Evolutionary conservation across 257 asterid species (phyloP).

Genomic region (Parsonsia alboflavescens): DNA sequence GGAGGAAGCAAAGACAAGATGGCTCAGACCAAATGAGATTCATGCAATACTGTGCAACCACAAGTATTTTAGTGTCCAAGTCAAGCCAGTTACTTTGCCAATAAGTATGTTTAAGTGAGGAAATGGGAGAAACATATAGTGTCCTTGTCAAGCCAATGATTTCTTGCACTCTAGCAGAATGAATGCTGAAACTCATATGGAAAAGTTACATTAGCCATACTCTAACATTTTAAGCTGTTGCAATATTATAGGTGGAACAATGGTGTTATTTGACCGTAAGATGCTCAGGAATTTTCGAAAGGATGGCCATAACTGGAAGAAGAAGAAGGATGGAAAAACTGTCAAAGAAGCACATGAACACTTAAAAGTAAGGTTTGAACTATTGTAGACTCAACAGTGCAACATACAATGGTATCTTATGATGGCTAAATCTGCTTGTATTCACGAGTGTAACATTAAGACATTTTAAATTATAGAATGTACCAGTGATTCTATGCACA

Average conservation of each 20-base stretch:
- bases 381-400: neutral
- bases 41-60: conserved; percentile 81
- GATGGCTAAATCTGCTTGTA: neutral
- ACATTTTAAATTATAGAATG: neutral
- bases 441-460: neutral
- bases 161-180: neutral
- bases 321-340: conserved; percentile 94
- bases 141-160: neutral
- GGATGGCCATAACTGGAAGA: conserved; percentile 98
- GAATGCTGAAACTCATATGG: neutral
- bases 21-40: conserved; percentile 97
- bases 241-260: conserved; percentile 66
- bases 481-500: neutral
- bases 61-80: conserved; percentile 63
- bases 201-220: neutral
- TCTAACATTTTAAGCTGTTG: conserved; percentile 22
- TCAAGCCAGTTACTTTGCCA: conserved; percentile 88
- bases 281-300: conserved; percentile 94
- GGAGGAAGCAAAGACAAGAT: conserved; percentile 82
- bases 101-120: conserved; percentile 35
- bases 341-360: conserved; percentile 98
- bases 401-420: neutral
- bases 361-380: conserved; percentile 60
- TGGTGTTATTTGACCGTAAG: conserved; percentile 91
- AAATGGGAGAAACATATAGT: neutral